Evolutionary conservation across 164 flowering plant genomes (phyloP).

Genomic region (Houttuynia cordata): DNA sequence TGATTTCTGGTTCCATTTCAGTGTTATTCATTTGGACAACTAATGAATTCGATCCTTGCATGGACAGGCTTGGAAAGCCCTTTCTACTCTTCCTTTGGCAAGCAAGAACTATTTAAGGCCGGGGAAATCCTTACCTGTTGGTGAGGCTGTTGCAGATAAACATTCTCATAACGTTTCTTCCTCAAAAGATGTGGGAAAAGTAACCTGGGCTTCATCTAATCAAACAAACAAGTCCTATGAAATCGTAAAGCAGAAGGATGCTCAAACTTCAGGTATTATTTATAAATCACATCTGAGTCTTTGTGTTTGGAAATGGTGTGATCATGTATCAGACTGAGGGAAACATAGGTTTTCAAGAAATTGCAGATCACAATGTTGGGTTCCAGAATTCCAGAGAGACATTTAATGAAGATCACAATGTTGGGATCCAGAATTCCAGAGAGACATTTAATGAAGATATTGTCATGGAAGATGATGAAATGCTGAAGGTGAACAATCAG

Average conservation of each 20-base stretch:
- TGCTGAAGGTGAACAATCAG: conserved; percentile 53
- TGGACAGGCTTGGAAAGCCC: conserved; percentile 75
- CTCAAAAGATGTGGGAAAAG: conserved; percentile 14
- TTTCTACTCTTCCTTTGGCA: conserved; percentile 46
- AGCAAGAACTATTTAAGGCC: conserved; percentile 49
- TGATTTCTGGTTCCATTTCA: background rate
- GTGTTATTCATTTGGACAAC: background rate
- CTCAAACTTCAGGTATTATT: conserved; percentile 14
- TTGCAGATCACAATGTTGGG: conserved; percentile 4
- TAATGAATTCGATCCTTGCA: background rate
- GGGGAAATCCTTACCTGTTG: conserved; percentile 48
- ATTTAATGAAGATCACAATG: conserved; percentile 1
- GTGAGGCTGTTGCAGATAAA: conserved; percentile 15
- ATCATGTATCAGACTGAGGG: conserved; percentile 10
- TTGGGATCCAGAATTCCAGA: conserved; percentile 6
- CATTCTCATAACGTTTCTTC: conserved; percentile 3
- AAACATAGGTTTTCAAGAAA: conserved; percentile 12
- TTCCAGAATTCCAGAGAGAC: conserved; percentile 7
- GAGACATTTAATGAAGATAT: conserved; percentile 6
- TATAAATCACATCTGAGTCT: conserved; percentile 10
- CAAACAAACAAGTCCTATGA: conserved; percentile 5
- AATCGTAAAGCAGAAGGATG: conserved; percentile 6
- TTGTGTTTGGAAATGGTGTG: conserved; percentile 13
- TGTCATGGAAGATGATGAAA: conserved; percentile 63
- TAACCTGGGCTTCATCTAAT: conserved; percentile 22